These are phyloP conservation scores for Persicaria maculosa DNA, from an alignment of 148 eudicot genomes.

Conservation along the genomic window DNA sequence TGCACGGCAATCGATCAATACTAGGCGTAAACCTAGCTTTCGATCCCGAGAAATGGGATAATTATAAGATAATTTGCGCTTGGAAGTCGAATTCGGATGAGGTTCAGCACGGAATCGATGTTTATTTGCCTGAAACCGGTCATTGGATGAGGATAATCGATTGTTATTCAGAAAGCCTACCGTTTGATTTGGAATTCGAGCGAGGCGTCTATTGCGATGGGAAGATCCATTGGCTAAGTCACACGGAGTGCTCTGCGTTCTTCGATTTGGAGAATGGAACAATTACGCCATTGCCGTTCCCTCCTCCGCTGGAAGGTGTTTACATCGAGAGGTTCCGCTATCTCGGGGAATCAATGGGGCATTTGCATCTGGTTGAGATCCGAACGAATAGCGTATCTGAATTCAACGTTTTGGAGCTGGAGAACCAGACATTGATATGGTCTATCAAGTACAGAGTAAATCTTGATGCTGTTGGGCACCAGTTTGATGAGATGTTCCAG, in stretches of 20 bases:
- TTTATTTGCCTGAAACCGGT: constrained; percentile 19
- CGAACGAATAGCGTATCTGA: constrained; percentile 23
- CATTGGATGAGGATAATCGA: constrained; percentile 26
- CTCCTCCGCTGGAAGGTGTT: constrained; percentile 19
- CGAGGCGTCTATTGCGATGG: constrained; percentile 48
- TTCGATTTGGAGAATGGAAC: constrained; percentile 25
- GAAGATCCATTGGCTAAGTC: constrained; percentile 42
- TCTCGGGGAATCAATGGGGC: constrained; percentile 43
- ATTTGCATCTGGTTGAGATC: constrained; percentile 39
- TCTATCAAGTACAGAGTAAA: constrained; percentile 33
- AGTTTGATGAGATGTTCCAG: constrained; percentile 38
- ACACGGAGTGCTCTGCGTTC: constrained; percentile 18
- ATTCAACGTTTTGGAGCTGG: constrained; percentile 37
- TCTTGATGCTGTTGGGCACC: constrained; percentile 33
- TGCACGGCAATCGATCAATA: neutral
- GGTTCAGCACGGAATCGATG: constrained; percentile 14
- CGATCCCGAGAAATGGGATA: constrained; percentile 27
- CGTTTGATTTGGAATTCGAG: constrained; percentile 28
- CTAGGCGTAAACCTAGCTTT: constrained; percentile 35
- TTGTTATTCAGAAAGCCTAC: neutral
- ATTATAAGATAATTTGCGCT: constrained; percentile 23
- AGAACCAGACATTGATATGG: constrained; percentile 22
- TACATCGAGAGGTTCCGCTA: constrained; percentile 30
- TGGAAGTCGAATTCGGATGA: neutral
- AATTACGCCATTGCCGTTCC: constrained; percentile 19